These are phyloP conservation scores for Alliaria petiolata DNA, from an alignment of 345 rosid species.

Conservation along the genomic window DNA sequence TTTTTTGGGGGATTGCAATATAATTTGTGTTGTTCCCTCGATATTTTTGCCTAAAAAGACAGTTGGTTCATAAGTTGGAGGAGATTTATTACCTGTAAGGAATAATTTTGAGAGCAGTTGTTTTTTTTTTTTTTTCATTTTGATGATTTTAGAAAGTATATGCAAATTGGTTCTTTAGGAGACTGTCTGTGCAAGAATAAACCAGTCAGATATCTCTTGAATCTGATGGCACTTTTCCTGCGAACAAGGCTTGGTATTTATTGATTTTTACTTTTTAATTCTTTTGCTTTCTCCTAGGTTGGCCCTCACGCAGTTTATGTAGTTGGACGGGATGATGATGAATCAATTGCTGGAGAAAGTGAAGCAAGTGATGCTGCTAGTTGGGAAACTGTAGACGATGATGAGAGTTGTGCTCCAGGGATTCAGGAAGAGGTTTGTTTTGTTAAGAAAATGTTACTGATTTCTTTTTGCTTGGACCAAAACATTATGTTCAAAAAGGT, in stretches of 20 bases:
- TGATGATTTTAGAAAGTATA: not conserved
- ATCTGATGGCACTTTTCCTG: not conserved
- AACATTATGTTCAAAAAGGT: not conserved
- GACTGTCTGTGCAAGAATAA: conserved; percentile 1
- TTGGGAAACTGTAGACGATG: conserved; percentile 93
- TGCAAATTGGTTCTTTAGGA: conserved; percentile 8
- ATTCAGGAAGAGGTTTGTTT: conserved; percentile 69
- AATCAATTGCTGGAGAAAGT: conserved; percentile 78
- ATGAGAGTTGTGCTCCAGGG: conserved; percentile 57
- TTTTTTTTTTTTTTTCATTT: not conserved
- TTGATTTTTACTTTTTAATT: conserved; percentile 16
- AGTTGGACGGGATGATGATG: conserved; percentile 90
- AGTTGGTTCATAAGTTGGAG: conserved; percentile 1
- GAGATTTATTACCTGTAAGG: not conserved
- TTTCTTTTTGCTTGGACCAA: conserved; percentile 9
- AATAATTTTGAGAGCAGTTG: not conserved
- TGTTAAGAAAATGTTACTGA: not conserved
- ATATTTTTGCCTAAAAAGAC: not conserved
- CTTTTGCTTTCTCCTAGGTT: conserved; percentile 52
- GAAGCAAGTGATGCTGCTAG: conserved; percentile 91
- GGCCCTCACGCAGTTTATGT: conserved; percentile 98
- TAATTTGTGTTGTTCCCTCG: not conserved
- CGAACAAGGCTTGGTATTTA: conserved; percentile 6
- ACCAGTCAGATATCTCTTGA: not conserved
- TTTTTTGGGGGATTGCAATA: not conserved